Conservation (phyloP, 2,329 filamentous ascomycete genomes). For the Ophiostoma australiae region DNA sequence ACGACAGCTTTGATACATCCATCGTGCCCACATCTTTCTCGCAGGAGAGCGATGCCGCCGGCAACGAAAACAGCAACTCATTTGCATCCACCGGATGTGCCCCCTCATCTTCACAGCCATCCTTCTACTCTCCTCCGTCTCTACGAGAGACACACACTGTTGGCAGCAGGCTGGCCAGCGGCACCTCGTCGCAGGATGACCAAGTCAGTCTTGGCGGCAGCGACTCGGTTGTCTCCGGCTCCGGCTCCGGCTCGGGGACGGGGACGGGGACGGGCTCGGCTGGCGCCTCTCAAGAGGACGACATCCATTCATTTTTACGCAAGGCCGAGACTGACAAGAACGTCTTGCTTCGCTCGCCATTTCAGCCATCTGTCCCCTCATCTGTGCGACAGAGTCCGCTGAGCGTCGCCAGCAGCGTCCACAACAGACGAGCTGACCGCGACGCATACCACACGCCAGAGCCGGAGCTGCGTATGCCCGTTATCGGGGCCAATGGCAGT, state of each 20-base stretch:
- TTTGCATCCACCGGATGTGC: slow-evolving; percentile 16
- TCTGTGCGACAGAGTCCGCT: slow-evolving; percentile 34
- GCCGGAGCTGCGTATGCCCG: slow-evolving; percentile 51
- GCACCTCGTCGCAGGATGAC: background rate
- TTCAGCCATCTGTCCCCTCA: slow-evolving; percentile 48
- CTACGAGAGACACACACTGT: background rate
- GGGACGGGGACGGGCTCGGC: slow-evolving; percentile 46
- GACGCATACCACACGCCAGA: slow-evolving; percentile 33
- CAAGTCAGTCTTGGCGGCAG: slow-evolving; percentile 27
- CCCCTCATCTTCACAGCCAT: slow-evolving; percentile 37
- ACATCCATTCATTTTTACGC: slow-evolving; percentile 49
- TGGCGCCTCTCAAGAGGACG: slow-evolving; percentile 38
- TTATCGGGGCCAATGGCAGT: slow-evolving; percentile 38
- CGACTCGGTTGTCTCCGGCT: slow-evolving; percentile 31
- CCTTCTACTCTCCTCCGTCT: background rate
- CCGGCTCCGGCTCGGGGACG: slow-evolving; percentile 37
- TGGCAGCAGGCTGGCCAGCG: background rate
- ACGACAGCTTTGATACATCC: slow-evolving; percentile 56
- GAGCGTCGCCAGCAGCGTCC: slow-evolving; percentile 27
- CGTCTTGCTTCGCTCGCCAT: slow-evolving; percentile 51
- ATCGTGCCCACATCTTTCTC: slow-evolving; percentile 38
- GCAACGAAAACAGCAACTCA: background rate
- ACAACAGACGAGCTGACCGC: background rate
- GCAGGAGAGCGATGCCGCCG: background rate
- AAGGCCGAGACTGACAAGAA: slow-evolving; percentile 54